Evolutionary conservation across 306 rosid species (phyloP).

Genomic region (Prunus davidiana): DNA sequence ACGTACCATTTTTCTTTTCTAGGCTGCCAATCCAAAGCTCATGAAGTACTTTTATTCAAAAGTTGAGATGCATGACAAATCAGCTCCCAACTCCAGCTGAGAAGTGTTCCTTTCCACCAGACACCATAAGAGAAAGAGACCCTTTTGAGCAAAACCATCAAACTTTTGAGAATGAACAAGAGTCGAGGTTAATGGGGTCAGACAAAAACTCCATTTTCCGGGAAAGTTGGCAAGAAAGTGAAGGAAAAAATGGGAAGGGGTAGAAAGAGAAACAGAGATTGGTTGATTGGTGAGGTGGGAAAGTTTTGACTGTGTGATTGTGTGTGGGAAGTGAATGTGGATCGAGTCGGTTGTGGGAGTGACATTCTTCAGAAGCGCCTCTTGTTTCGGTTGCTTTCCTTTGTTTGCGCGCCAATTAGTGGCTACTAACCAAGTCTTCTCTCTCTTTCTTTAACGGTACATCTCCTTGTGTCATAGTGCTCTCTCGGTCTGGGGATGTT

Average conservation of each 20-base stretch:
- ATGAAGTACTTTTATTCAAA: conserved; percentile 32
- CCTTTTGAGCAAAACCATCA: conserved; percentile 22
- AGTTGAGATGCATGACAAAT: conserved; percentile 23
- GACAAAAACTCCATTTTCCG: conserved; percentile 21
- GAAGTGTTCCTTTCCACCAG: conserved; percentile 16
- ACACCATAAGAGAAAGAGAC: conserved; percentile 8
- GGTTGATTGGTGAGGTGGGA: conserved; percentile 20
- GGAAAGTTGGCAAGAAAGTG: conserved; percentile 9
- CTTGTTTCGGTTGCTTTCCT: conserved; percentile 63
- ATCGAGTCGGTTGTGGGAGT: conserved; percentile 42
- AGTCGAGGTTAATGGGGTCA: conserved; percentile 21
- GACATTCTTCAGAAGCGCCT: conserved; percentile 73
- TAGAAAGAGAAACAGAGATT: conserved; percentile 7
- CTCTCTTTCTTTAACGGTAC: conserved; percentile 20
- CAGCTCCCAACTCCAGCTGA: conserved; percentile 8
- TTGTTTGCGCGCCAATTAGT: conserved; percentile 79
- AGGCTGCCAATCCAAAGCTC: conserved; percentile 29
- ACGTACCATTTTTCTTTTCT: conserved; percentile 46
- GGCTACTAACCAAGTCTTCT: conserved; percentile 50
- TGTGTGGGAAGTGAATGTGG: conserved; percentile 45
- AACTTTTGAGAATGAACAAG: not conserved
- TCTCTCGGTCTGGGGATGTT: not conserved
- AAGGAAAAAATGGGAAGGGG: conserved; percentile 5
- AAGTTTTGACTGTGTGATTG: conserved; percentile 25
- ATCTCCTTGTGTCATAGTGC: not conserved